phyloP scores from a whole-genome alignment of 2,329 filamentous ascomycete genomes.

The Claviceps sorghi region DNA sequence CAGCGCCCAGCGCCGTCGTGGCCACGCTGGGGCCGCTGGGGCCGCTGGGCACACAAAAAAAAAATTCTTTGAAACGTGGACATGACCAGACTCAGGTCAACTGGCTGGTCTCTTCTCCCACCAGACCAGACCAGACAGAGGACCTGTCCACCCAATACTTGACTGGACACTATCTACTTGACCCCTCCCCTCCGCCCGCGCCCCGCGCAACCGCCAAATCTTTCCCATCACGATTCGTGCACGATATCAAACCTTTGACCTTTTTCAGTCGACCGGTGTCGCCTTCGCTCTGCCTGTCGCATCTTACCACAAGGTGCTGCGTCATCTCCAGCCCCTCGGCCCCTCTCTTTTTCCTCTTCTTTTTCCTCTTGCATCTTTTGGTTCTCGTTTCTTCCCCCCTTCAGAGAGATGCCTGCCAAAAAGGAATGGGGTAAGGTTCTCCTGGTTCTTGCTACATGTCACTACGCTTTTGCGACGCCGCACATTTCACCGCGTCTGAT shows the following conservation, averaged over 20 bases:
- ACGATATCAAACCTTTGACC: neutral
- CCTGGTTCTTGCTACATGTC: conserved; percentile 5
- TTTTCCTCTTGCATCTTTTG: conserved; percentile 13
- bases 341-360: neutral
- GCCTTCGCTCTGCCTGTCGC: neutral
- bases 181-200: neutral
- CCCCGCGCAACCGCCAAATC: neutral
- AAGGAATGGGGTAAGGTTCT: conserved; percentile 27
- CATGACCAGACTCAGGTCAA: too few relatives aligned
- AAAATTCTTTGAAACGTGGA: too few relatives aligned
- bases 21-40: neutral
- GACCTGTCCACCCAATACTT: too few relatives aligned
- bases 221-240: neutral
- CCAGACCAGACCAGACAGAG: too few relatives aligned
- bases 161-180: too few relatives aligned
- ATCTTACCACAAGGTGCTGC: neutral
- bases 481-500: neutral
- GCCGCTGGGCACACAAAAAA: neutral
- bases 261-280: neutral
- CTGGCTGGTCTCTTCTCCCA: neutral
- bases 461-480: conserved; percentile 1
- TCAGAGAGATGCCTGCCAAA: conserved; percentile 22
- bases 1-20: neutral
- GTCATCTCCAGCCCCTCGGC: neutral
- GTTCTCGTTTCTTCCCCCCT: too few relatives aligned